Evolutionary conservation across 257 asterid species (phyloP).

Genomic region (Salvia splendens): DNA sequence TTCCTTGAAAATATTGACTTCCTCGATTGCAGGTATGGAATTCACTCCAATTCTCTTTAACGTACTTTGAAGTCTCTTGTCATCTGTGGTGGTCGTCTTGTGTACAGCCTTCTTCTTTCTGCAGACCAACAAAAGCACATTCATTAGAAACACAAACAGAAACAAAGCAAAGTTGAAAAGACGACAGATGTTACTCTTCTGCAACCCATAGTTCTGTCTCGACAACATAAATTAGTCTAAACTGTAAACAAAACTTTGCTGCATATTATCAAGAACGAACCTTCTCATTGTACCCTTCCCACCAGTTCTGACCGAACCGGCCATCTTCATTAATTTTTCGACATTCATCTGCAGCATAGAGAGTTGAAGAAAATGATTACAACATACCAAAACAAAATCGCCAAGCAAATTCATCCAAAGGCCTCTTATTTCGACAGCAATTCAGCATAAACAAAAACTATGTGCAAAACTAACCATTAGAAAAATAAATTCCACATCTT

Average conservation of each 20-base stretch:
- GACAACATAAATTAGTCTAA: not conserved
- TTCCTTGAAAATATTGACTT: conserved; percentile 75
- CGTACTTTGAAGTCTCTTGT: conserved; percentile 76
- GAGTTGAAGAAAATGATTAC: not conserved
- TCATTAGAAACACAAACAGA: not conserved
- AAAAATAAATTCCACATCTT: too few species aligned
- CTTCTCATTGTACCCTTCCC: conserved; percentile 74
- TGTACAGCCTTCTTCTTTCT: conserved; percentile 81
- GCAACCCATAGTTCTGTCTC: not conserved
- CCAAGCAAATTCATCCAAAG: too few species aligned
- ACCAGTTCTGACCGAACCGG: conserved; percentile 70
- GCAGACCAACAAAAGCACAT: conserved; percentile 10
- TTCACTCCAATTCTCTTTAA: conserved; percentile 73
- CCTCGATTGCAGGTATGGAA: conserved; percentile 69
- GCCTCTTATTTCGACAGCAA: too few species aligned
- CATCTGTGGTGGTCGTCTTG: conserved; percentile 72
- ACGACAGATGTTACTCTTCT: not conserved
- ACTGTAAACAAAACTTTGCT: not conserved
- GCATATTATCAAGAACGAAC: conserved; percentile 24
- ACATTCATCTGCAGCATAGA: conserved; percentile 56
- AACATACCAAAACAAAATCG: too few species aligned
- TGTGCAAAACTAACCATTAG: too few species aligned
- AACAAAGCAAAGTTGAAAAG: not conserved
- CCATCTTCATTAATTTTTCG: conserved; percentile 67
- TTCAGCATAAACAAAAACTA: too few species aligned